Conservation (phyloP, 1,284 basidiomycete species). For the Ganoderma leucocontextum region DNA sequence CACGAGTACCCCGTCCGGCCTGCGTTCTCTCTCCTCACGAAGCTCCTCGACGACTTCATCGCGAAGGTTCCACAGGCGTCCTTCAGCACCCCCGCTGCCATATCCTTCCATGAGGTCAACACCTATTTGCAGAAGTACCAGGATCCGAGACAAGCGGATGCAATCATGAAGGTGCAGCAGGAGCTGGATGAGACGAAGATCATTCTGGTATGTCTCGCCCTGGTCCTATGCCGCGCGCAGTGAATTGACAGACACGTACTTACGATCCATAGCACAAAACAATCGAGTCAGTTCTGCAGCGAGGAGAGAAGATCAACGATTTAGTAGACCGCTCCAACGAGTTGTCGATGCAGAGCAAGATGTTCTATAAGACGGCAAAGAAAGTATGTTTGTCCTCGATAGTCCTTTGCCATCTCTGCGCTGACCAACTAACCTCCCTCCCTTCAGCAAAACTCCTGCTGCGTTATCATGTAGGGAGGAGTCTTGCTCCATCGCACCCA, state of each 20-base stretch:
- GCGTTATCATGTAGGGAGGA: conserved; percentile 51
- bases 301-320: conserved; percentile 98
- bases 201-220: conserved; percentile 71
- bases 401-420: background rate
- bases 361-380: conserved; percentile 87
- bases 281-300: conserved; percentile 95
- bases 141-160: conserved; percentile 97
- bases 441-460: conserved; percentile 75
- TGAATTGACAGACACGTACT: background rate
- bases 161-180: conserved; percentile 98
- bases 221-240: background rate
- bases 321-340: conserved; percentile 96
- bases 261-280: conserved; percentile 86
- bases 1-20: conserved; percentile 97
- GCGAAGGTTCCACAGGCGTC: conserved; percentile 79
- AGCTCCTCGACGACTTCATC: conserved; percentile 94
- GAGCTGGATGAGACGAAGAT: conserved; percentile 99
- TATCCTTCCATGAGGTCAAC: conserved; percentile 78
- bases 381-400: conserved; percentile 53
- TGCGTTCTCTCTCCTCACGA: conserved; percentile 95
- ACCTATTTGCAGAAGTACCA: conserved; percentile 96
- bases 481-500: background rate
- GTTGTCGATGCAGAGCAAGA: conserved; percentile 91
- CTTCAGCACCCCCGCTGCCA: conserved; percentile 67
- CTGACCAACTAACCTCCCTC: background rate